Base-by-base conservation (phyloP, 257 asterid genomes). In the Nyctanthes arbortristis region DNA sequence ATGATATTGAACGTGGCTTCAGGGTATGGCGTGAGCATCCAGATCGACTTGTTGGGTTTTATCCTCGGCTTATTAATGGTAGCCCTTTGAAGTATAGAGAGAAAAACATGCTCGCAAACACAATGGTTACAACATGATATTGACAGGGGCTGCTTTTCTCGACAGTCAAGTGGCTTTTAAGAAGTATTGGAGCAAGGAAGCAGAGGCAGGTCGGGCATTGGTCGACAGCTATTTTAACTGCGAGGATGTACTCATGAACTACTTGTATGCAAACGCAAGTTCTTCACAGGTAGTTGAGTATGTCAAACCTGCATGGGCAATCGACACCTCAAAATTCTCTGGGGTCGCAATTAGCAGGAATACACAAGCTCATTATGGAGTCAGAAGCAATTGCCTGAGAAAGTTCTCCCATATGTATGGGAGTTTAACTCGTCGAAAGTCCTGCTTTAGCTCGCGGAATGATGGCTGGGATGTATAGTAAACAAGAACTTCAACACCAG, bases 391-490 rank as follows among this genome's bases (percentile, higher is more conserved):
- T 12, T 88, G 96, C 69, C 73, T 88, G 28, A 54, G 34, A 61
- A 84, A 66, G 78, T 95, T 95, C 34, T 70, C 90, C 0, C 84
- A 78, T 29, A 77, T 92, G 78, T 92, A 89, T 58, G 98, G 99
- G 2, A 81, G 93, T 72, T 69, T 95, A 71, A 75, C 74, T 1
- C 49, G 62, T 20, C 85, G 85, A 49, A 92, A 88, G 77, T 78
- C 84, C 7, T 84, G 84, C 29, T 95, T 95, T 32, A 66, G 81
- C 40, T 73, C 80, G 59, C 88, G 97, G 78, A 83, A 68, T 5
- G 99, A 95, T 73, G 99, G 98, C 20, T 95, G 99, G 99, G 99
- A 95, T 83, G 80, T 92, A 76, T 95, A 86, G 93, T 73, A 55
- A 30, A 66, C 47, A 49, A 43, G 16, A 57, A 71, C 58, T 63